Percentiles rank a stretch among this genome's conserved stretches.
Evolutionary conservation across 2,329 filamentous ascomycete species (phyloP).

Genomic region (Pezicula neosporulosa): DNA sequence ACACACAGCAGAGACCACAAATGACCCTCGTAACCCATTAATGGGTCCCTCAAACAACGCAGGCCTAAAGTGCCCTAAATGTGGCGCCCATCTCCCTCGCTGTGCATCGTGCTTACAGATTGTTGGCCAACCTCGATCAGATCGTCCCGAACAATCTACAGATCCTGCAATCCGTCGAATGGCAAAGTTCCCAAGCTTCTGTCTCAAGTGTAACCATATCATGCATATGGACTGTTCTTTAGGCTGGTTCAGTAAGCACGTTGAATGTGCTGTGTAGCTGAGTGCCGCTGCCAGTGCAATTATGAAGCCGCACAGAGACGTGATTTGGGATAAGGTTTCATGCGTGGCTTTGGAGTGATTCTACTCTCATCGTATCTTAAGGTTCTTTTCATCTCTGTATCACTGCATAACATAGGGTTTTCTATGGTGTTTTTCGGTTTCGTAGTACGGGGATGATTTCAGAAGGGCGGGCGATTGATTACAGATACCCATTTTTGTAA

Average conservation of each 20-base stretch:
- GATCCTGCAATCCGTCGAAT: conserved; percentile 42
- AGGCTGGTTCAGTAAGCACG: conserved; percentile 63
- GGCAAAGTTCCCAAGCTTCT: conserved; percentile 65
- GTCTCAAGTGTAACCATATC: conserved; percentile 65
- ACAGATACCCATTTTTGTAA: too few species aligned
- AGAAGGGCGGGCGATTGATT: too few species aligned
- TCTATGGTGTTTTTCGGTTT: too few species aligned
- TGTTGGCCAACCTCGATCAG: conserved; percentile 60
- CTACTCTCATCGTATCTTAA: too few species aligned
- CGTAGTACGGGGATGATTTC: too few species aligned
- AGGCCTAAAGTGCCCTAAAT: conserved; percentile 63
- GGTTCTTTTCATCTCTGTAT: too few species aligned
- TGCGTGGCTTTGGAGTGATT: too few species aligned
- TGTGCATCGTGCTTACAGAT: conserved; percentile 67
- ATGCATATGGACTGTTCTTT: conserved; percentile 64
- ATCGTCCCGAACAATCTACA: conserved; percentile 48
- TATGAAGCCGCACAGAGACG: conserved; percentile 4
- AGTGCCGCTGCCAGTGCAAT: conserved; percentile 61
- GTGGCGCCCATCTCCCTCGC: conserved; percentile 62
- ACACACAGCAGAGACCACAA: conserved; percentile 11
- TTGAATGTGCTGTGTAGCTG: conserved; percentile 64
- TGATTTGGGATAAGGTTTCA: neutral
- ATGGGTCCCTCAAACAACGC: conserved; percentile 53
- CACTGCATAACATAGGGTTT: too few species aligned
- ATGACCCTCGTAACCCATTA: conserved; percentile 46